Conservation (phyloP, 495 filamentous ascomycete species). For the Letharia columbiana region DNA sequence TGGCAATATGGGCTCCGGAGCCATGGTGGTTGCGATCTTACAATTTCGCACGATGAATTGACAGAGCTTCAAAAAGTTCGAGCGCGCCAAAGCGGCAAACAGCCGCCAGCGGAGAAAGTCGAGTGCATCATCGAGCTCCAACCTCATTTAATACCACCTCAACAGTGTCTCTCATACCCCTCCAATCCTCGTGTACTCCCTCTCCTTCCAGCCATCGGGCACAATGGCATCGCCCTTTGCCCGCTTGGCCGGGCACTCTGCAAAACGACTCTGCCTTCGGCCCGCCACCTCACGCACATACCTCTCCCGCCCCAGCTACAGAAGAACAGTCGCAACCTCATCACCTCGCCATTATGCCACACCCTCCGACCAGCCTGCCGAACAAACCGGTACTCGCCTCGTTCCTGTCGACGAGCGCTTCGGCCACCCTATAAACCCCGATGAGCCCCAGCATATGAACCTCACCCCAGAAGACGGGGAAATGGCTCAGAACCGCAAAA, state of each 20-base stretch:
- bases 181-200: neutral
- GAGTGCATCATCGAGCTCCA: conserved; percentile 15
- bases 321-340: conserved; percentile 64
- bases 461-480: conserved; percentile 41
- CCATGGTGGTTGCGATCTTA: conserved; percentile 36
- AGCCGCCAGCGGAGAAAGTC: conserved; percentile 10
- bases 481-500: conserved; percentile 63
- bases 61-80: conserved; percentile 9
- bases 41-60: neutral
- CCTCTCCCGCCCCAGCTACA: conserved; percentile 34
- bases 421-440: conserved; percentile 42
- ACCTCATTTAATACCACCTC: neutral
- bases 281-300: conserved; percentile 34
- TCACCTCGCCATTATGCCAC: conserved; percentile 54
- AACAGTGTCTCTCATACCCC: neutral
- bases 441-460: conserved; percentile 36
- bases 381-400: conserved; percentile 52
- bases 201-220: conserved; percentile 22
- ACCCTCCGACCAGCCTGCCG: conserved; percentile 32
- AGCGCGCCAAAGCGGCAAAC: conserved; percentile 12
- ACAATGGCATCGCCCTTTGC: conserved; percentile 59
- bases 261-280: conserved; percentile 56
- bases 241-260: conserved; percentile 54
- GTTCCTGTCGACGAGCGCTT: conserved; percentile 53
- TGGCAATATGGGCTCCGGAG: conserved; percentile 40